These are phyloP conservation scores for Diddensiella caesifluorescens DNA, from an alignment of 805 yeast species.

Conservation along the genomic window DNA sequence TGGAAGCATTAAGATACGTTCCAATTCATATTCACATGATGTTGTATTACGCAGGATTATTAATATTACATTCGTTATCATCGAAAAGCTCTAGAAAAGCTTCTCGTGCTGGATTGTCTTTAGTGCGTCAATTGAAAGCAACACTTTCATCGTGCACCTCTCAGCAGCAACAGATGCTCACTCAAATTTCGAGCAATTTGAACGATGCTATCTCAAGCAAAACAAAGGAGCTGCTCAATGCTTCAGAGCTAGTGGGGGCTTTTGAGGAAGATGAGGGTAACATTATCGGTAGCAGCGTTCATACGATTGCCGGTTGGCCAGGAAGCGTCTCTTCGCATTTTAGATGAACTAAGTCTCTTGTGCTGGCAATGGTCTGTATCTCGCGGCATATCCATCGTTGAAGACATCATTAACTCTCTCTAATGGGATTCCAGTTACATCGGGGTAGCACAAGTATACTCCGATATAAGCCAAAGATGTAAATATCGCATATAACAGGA, in stretches of 20 bases:
- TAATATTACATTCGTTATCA: slow-evolving; percentile 35
- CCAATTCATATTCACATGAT: slow-evolving; percentile 71
- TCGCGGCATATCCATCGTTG: slow-evolving; percentile 49
- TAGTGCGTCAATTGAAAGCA: slow-evolving; percentile 13
- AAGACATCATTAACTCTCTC: slow-evolving; percentile 85
- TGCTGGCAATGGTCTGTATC: too few relatives aligned
- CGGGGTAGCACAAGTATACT: slow-evolving; percentile 84
- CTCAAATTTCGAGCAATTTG: slow-evolving; percentile 10
- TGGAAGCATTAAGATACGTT: slow-evolving; percentile 51
- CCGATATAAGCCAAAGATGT: slow-evolving; percentile 66
- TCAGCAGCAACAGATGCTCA: slow-evolving; percentile 6
- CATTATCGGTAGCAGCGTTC: neutral
- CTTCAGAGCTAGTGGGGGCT: slow-evolving; percentile 1
- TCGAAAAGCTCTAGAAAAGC: slow-evolving; percentile 16
- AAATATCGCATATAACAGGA: slow-evolving; percentile 80
- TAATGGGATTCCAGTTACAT: slow-evolving; percentile 79
- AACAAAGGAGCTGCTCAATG: slow-evolving; percentile 5
- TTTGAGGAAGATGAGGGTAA: slow-evolving; percentile 3
- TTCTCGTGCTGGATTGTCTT: slow-evolving; percentile 7
- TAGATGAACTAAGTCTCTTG: too few relatives aligned
- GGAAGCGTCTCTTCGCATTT: slow-evolving; percentile 17
- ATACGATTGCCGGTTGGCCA: slow-evolving; percentile 19
- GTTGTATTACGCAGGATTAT: slow-evolving; percentile 61
- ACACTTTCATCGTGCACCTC: slow-evolving; percentile 10
- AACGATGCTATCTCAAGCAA: slow-evolving; percentile 11